Conservation (phyloP, 1,284 basidiomycete genomes). For the Phellopilus nigrolimitatus region DNA sequence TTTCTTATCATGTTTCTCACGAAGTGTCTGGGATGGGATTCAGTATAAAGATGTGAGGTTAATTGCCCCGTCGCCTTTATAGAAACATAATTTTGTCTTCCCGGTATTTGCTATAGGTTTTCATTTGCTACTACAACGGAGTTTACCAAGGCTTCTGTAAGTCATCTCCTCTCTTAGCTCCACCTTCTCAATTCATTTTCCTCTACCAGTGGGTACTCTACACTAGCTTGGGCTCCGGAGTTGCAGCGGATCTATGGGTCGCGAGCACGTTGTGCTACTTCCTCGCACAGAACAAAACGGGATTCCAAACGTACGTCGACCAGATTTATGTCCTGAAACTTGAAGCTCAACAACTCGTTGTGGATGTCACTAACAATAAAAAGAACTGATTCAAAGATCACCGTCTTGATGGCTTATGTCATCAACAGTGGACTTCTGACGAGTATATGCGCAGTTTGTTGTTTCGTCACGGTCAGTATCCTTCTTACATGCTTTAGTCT, state of each 20-base stretch:
- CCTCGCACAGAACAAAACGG: slow-evolving; percentile 5
- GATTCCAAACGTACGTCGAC: slow-evolving; percentile 14
- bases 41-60: no score
- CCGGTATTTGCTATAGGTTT: no score
- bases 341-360: no score
- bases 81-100: no score
- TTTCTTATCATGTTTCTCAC: not conserved
- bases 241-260: slow-evolving; percentile 10
- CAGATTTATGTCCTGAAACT: no score
- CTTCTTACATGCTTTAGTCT: not conserved
- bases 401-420: slow-evolving; percentile 7
- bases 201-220: slow-evolving; percentile 13
- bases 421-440: slow-evolving; percentile 11
- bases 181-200: no score
- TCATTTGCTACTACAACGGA: no score
- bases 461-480: slow-evolving; percentile 4
- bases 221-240: slow-evolving; percentile 1
- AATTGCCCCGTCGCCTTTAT: not conserved
- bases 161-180: not conserved
- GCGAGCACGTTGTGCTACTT: slow-evolving; percentile 10
- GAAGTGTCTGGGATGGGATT: no score
- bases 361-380: no score
- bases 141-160: no score
- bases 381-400: slow-evolving; percentile 7
- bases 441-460: slow-evolving; percentile 4